phyloP scores from a whole-genome alignment of 441 rosid genomes.

The Pelargonium myrrhifolium region DNA sequence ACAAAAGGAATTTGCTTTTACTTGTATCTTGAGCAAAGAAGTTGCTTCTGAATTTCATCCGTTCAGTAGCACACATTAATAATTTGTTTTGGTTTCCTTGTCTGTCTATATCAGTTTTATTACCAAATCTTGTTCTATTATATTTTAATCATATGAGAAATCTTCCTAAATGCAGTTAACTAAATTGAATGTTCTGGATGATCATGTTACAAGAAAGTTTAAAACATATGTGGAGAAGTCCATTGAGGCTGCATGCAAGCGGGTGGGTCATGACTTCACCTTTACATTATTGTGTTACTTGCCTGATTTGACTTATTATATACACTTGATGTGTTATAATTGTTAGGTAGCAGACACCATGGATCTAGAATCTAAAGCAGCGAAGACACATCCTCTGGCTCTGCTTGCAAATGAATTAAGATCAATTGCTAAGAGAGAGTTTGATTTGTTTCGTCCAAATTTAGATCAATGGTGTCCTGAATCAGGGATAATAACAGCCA shows the following conservation, averaged over 20 bases:
- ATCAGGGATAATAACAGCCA: constrained; percentile 55
- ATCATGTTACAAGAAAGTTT: constrained; percentile 40
- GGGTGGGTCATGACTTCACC: constrained; percentile 43
- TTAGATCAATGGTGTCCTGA: constrained; percentile 62
- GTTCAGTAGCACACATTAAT: neutral
- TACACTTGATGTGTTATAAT: constrained; percentile 18
- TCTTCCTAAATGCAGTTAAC: constrained; percentile 42
- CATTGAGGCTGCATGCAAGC: constrained; percentile 56
- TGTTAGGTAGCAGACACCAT: constrained; percentile 55
- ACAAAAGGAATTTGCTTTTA: neutral
- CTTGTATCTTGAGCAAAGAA: constrained; percentile 8
- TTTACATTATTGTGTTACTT: constrained; percentile 5
- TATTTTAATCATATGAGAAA: constrained; percentile 3
- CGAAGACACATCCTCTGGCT: constrained; percentile 66
- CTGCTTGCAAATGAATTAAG: constrained; percentile 77
- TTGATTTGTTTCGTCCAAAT: constrained; percentile 56
- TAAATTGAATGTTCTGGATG: constrained; percentile 37
- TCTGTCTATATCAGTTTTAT: neutral
- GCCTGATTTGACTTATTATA: neutral
- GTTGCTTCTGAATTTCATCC: constrained; percentile 8
- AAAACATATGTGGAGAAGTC: constrained; percentile 60
- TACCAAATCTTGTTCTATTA: constrained; percentile 8
- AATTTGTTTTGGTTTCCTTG: neutral
- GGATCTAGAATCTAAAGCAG: constrained; percentile 49
- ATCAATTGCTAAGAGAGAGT: constrained; percentile 72